phyloP scores from a whole-genome alignment of 2,329 filamentous ascomycete species.

The Fusarium chuoi region DNA sequence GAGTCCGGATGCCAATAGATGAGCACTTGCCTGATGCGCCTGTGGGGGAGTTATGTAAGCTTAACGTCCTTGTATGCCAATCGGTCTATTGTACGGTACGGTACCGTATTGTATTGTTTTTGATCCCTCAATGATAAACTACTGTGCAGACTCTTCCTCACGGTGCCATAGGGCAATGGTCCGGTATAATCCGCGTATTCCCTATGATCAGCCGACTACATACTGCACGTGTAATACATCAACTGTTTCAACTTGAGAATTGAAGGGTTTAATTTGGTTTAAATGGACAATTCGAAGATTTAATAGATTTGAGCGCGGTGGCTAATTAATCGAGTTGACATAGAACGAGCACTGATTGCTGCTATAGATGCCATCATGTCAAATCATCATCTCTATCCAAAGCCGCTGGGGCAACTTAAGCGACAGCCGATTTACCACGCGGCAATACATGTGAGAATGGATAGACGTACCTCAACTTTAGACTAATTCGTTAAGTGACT shows the following conservation, averaged over 20 bases:
- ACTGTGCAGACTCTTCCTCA: not conserved
- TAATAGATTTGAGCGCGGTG: not conserved
- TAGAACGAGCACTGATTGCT: not conserved
- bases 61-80: too few relatives aligned
- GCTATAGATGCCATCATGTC: not conserved
- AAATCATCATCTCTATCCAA: not conserved
- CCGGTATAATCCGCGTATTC: not conserved
- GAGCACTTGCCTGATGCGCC: too few relatives aligned
- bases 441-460: not conserved
- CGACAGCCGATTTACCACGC: not conserved
- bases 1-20: too few relatives aligned
- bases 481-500: not conserved
- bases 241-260: not conserved
- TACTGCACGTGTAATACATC: not conserved
- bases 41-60: too few relatives aligned
- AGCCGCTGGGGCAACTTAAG: not conserved
- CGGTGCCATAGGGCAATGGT: accelerated
- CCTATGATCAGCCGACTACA: not conserved
- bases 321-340: not conserved
- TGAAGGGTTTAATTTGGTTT: not conserved
- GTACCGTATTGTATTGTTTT: not conserved
- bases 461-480: not conserved
- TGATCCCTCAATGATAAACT: not conserved
- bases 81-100: too few relatives aligned
- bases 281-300: not conserved